Conservation (phyloP, 768 basidiomycete species). For the Russula sp. region DNA sequence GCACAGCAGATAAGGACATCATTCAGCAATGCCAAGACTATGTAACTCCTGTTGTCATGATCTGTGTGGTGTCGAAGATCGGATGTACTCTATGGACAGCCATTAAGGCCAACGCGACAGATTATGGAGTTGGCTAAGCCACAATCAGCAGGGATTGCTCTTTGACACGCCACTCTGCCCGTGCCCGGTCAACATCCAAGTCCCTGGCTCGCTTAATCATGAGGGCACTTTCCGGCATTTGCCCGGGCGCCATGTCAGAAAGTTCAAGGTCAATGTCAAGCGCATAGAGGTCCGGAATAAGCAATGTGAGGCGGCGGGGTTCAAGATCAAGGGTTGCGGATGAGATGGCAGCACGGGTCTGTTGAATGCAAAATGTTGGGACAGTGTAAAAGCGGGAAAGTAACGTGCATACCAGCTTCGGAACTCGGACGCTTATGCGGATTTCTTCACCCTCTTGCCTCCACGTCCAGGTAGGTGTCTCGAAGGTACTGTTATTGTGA, state of each 20-base stretch:
- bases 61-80: background rate
- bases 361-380: background rate
- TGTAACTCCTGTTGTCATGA: background rate
- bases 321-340: constrained; percentile 59
- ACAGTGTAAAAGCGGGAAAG: background rate
- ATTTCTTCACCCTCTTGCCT: constrained; percentile 36
- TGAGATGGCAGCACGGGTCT: constrained; percentile 43
- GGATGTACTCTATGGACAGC: background rate
- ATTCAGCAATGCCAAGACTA: background rate
- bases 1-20: background rate
- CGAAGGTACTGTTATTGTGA: background rate
- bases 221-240: constrained; percentile 31
- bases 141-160: constrained; percentile 43
- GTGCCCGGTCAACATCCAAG: constrained; percentile 54
- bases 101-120: background rate
- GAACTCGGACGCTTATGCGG: constrained; percentile 45
- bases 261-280: constrained; percentile 54
- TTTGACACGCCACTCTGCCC: constrained; percentile 60
- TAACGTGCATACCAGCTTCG: constrained; percentile 46
- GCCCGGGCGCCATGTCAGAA: constrained; percentile 47
- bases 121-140: constrained; percentile 24
- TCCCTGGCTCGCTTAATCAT: constrained; percentile 50
- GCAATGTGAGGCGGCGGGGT: constrained; percentile 46
- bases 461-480: constrained; percentile 48
- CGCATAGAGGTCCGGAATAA: constrained; percentile 39